Base-by-base conservation (phyloP, 306 rosid species). In the Lithocarpus polystachyus region DNA sequence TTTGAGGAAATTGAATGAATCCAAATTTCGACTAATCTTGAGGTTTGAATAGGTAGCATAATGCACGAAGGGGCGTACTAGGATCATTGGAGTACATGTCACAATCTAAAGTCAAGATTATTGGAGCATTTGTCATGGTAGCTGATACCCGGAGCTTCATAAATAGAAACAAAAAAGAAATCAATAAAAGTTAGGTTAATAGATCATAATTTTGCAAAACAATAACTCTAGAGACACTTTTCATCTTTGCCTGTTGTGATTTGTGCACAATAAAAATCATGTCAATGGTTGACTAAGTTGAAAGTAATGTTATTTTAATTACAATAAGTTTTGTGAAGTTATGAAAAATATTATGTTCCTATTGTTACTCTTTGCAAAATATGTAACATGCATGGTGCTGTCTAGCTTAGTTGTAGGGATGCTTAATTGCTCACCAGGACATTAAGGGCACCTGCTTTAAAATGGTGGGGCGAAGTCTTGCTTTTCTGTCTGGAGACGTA, bases 361-460 rank as follows among this genome's bases (percentile, higher is more conserved):
- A 37, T 37, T 2, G 2, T 37, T 37, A 37, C 45, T 7, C 3
- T 62, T 5, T 26, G 40, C 3, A 12, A 26, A 61, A 13, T 7
- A 12, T 14, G 53, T 62, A 24, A 26, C 68, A 10, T 57, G 26
- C 68, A 10, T 57, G 26, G 4, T 2, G 22, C 23, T 59, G 12
- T 9, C 15, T 59, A 56, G 62, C 4, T 22, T 22, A 57, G 12
- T 10, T 59, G 1, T 8, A 37, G 9, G 20, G 9, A 17, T 59
- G 19, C 56, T 81, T 83, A 10, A 48, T 48, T 48, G 10, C 53
- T 48, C 53, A 88, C 89, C 18, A 88, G 75, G n/a, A 70, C 77
- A 57, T 88, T 88, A 2, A 88, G 89, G 48, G 91, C 89, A 35
- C 91, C 91, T 4, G 91, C 89, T 72, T 88, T 88, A 52, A 85